phyloP scores from a whole-genome alignment of 106 monocot species.

The Apostasia ramifera region DNA sequence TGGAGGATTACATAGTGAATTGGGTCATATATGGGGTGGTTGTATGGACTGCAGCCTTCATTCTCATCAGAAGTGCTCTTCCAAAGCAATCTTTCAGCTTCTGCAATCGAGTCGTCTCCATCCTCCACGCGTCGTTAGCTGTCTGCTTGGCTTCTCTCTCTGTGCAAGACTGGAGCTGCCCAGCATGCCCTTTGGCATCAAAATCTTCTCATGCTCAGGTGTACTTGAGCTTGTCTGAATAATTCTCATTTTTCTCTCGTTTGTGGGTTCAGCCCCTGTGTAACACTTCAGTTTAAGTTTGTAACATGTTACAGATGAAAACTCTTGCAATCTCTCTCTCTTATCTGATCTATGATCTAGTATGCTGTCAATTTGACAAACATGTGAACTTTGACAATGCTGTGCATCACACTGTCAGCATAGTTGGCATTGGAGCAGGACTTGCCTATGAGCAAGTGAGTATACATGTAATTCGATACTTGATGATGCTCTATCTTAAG shows the following conservation, averaged over 20 bases:
- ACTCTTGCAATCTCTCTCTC: constrained; percentile 14
- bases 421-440: constrained; percentile 17
- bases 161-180: constrained; percentile 19
- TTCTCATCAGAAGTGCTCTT: constrained; percentile 5
- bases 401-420: constrained; percentile 23
- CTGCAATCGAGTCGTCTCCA: constrained; percentile 17
- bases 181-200: constrained; percentile 22
- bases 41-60: constrained; percentile 9
- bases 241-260: not conserved
- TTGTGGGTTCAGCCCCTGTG: not conserved
- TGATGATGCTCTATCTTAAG: too few species aligned
- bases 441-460: constrained; percentile 20
- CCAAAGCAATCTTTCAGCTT: constrained; percentile 17
- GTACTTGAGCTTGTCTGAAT: not conserved
- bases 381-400: constrained; percentile 8
- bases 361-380: constrained; percentile 19
- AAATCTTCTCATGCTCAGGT: constrained; percentile 21
- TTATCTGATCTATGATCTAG: constrained; percentile 25
- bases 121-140: constrained; percentile 18
- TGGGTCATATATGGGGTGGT: not conserved
- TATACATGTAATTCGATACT: not conserved
- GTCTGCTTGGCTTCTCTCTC: constrained; percentile 16
- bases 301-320: constrained; percentile 16
- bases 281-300: not conserved
- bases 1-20: constrained; percentile 13